Percentiles rank a stretch among this genome's conserved stretches.
Conservation (phyloP, 768 basidiomycete genomes). For the Rhodotorula diobovata region DNA sequence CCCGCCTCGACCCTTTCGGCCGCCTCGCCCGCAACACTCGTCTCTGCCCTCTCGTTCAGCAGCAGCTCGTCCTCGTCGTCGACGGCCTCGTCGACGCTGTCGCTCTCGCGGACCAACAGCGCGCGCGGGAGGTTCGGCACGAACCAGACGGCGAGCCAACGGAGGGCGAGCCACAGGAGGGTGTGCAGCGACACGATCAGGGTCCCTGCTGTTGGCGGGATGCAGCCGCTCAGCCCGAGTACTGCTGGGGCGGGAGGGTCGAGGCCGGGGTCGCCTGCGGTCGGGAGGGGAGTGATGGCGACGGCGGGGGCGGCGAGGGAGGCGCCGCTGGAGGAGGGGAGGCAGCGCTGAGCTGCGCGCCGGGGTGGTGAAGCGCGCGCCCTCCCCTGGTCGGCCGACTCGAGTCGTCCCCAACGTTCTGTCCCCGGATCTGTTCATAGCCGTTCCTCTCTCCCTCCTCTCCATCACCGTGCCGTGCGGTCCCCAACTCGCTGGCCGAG, state of each 20-base stretch:
- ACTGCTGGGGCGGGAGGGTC: background rate
- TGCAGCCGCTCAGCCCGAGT: background rate
- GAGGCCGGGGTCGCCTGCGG: no score
- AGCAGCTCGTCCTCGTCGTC: background rate
- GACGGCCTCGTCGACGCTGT: background rate
- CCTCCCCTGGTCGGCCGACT: no score
- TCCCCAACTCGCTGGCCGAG: no score
- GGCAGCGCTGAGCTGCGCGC: no score
- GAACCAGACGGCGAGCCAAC: conserved; percentile 23
- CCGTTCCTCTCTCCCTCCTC: no score
- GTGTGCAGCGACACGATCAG: conserved; percentile 23
- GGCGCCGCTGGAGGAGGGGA: background rate
- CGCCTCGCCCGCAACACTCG: background rate
- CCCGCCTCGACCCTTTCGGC: background rate
- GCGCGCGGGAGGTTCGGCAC: conserved; percentile 19
- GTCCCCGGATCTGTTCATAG: no score
- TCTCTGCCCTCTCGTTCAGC: background rate
- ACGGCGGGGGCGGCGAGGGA: background rate
- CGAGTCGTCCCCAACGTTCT: no score
- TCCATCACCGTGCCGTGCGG: no score
- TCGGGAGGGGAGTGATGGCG: background rate
- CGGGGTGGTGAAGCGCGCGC: no score
- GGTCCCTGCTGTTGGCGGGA: background rate
- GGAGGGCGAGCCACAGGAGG: conserved; percentile 27
- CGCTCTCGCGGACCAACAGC: background rate